phyloP scores from a whole-genome alignment of 768 basidiomycete genomes.

The Boletus fagicola region DNA sequence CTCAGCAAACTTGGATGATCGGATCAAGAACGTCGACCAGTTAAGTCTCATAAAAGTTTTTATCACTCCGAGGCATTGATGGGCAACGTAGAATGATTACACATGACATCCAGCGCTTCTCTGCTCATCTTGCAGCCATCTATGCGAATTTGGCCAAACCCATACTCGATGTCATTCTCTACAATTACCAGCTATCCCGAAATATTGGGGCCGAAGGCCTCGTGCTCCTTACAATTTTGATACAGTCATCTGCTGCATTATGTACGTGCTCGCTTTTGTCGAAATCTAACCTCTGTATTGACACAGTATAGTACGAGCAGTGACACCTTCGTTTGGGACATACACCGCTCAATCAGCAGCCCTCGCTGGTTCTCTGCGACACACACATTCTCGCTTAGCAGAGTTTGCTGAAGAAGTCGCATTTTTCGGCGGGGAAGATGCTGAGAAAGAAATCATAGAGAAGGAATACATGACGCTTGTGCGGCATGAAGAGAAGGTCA shows the following conservation, averaged over 20 bases:
- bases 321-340: slow-evolving; percentile 90
- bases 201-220: slow-evolving; percentile 95
- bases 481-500: slow-evolving; percentile 80
- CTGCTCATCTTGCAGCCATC: slow-evolving; percentile 85
- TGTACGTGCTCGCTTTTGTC: slow-evolving; percentile 48
- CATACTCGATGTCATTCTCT: slow-evolving; percentile 85
- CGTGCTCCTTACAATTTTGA: slow-evolving; percentile 74
- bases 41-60: slow-evolving; percentile 32
- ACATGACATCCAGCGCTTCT: slow-evolving; percentile 93
- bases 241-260: slow-evolving; percentile 80
- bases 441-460: slow-evolving; percentile 90
- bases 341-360: slow-evolving; percentile 89
- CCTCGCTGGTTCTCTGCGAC: slow-evolving; percentile 84
- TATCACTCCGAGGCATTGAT: slow-evolving; percentile 10
- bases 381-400: slow-evolving; percentile 86
- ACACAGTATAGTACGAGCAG: slow-evolving; percentile 63
- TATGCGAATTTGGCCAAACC: slow-evolving; percentile 96
- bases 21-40: slow-evolving; percentile 97
- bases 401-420: slow-evolving; percentile 90
- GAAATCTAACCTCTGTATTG: neutral
- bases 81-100: slow-evolving; percentile 74
- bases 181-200: slow-evolving; percentile 92
- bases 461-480: slow-evolving; percentile 82
- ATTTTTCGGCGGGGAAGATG: slow-evolving; percentile 83
- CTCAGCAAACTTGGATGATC: slow-evolving; percentile 87